Evolutionary conservation across 805 yeast species (phyloP), one percentile per base, ranked within the genome.

Genomic region (Gaillardinia entomophila): DNA sequence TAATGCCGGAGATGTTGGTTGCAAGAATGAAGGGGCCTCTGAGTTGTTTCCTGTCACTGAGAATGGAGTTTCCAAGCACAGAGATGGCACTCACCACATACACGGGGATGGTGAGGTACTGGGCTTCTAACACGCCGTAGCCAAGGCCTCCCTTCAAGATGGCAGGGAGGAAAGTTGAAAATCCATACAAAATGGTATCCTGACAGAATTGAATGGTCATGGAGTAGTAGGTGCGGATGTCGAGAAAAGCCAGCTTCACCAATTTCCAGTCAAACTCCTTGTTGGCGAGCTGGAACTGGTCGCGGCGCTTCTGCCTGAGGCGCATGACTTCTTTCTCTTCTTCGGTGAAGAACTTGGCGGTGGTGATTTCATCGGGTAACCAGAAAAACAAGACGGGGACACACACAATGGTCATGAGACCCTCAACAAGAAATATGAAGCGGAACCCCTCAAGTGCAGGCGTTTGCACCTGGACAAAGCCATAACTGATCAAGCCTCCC

Each of bases 401-500:
- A 4, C 58, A 56, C 11, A 58, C 58, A 3, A 62, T 46, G 13
- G 75, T 62, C 11, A 71, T 51, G 0, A 62, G 52, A 26, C 38
- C 79, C 47, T 74, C 79, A 16, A 74, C 57, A 5, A 73, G 62
- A 40, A 60, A 74, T 16, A 74, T 54, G 58, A 71, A 73, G 45
- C 72, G 61, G 75, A 76, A 74, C 8, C 73, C 73, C 26, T 50
- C 61, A 43, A 66, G 47, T 6, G 53, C 36, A 1, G 45, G 43
- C 2, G 55, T 41, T 16, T 53, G 34, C 25, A 55, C 47, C 19
- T 51, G 45, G 3, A 48, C 35, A 30, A 75, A 58, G 14, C 73
- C 79, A 36, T 60, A 66, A 0, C 71, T 66, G 18, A 73, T 59
- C 16, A 71, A 51, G n/a, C 82, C 81, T 32, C 78, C 77, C 48